A percentile compares a stretch with the other conserved stretches of the same genome.
Conservation (phyloP, 352 stramenopile species). For the Phytophthora melonis region DNA sequence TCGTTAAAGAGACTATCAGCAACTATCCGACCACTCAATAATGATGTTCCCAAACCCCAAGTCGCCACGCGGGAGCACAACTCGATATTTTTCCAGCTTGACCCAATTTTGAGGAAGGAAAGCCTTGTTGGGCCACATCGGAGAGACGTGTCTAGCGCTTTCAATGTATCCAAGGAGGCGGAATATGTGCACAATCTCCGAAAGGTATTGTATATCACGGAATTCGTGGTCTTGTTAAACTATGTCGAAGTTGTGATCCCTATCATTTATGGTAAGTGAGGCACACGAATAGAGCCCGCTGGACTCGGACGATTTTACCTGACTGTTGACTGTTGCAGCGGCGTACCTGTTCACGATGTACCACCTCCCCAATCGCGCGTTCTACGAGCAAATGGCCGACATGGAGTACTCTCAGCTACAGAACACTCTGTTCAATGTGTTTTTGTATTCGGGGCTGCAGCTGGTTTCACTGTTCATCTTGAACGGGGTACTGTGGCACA, state of each 20-base stretch:
- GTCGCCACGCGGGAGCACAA: neutral
- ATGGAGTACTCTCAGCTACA: conserved; percentile 21
- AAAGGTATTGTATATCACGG: conserved; percentile 44
- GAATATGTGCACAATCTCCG: conserved; percentile 28
- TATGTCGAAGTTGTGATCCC: conserved; percentile 47
- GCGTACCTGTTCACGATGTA: conserved; percentile 33
- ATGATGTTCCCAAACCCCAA: neutral
- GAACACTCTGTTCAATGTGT: conserved; percentile 23
- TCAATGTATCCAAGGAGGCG: neutral
- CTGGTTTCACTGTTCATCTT: conserved; percentile 45
- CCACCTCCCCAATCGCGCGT: conserved; percentile 36
- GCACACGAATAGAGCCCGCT: neutral
- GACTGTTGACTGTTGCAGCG: conserved; percentile 3
- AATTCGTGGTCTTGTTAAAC: conserved; percentile 49
- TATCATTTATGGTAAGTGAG: conserved; percentile 41
- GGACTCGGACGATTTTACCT: neutral
- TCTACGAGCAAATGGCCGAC: conserved; percentile 36
- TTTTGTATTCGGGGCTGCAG: conserved; percentile 44
- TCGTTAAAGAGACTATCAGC: neutral
- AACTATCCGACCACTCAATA: conserved; percentile 1
- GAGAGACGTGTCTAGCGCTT: neutral
- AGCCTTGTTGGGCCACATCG: neutral
- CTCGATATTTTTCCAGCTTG: conserved; percentile 1
- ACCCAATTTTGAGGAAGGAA: neutral
- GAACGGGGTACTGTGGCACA: conserved; percentile 18